These are phyloP conservation scores for Microbotryum intermedium DNA, from an alignment of 1,284 basidiomycete genomes.

Conservation along the genomic window DNA sequence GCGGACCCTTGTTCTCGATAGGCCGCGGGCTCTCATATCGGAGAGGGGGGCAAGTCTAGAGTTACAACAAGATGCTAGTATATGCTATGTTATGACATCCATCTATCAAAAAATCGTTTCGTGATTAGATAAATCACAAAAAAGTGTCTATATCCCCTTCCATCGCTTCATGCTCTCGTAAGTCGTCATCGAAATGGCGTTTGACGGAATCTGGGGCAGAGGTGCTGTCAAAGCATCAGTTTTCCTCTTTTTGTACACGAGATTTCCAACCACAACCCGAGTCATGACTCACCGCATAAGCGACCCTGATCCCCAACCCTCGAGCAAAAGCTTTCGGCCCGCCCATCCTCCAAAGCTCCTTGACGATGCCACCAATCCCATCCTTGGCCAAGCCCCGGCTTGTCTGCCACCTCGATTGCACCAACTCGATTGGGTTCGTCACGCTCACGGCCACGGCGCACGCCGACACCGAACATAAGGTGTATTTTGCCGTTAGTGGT, in stretches of 20 bases:
- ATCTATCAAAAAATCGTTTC: neutral
- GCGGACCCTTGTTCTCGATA: no score
- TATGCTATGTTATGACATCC: neutral
- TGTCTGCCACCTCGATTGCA: constrained; percentile 33
- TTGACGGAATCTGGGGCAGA: constrained; percentile 27
- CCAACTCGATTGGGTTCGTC: constrained; percentile 32
- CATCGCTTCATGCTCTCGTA: constrained; percentile 30
- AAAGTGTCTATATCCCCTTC: constrained; percentile 8
- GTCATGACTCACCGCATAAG: constrained; percentile 29
- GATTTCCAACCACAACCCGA: neutral
- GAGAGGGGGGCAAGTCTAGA: neutral
- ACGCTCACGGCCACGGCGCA: constrained; percentile 20
- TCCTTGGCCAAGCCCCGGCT: constrained; percentile 17
- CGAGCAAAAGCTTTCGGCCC: constrained; percentile 26
- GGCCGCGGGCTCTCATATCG: no score
- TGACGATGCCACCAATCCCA: constrained; percentile 23
- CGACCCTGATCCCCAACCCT: constrained; percentile 27
- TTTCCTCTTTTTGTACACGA: no score
- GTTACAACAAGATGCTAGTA: neutral
- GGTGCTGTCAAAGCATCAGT: neutral
- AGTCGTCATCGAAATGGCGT: constrained; percentile 28
- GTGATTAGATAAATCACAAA: neutral
- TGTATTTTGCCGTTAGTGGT: constrained; percentile 27
- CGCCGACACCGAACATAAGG: constrained; percentile 28
- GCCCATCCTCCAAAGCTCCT: constrained; percentile 21